Base-by-base conservation (phyloP, 1,139 yeast species). In the Eremothecium sinecaudum region DNA sequence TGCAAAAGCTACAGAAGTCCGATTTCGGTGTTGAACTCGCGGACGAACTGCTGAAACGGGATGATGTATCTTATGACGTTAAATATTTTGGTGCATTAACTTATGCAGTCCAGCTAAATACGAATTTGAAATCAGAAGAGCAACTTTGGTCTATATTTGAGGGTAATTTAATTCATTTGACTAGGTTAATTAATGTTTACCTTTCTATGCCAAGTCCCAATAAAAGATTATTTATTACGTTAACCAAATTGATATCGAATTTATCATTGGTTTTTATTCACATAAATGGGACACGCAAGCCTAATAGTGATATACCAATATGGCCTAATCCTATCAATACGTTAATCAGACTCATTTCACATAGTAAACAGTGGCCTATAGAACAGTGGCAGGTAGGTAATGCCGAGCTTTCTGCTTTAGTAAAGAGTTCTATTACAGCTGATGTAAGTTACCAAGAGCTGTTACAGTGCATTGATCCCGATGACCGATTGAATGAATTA, bases 11-110 rank as follows among this genome's bases (percentile, higher is more conserved):
- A 5, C 90, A 80, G 50, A 68, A 62, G 42, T 69, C 77, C 2
- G 55, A 60, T 2, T 52, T 65, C 33, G 82, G 80, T 0, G 58
- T 66, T 41, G 46, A 53, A 6, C 48, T 78, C 20, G 84, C 82
- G 0, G 63, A 65, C 34, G 54, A 63, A 27, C 56, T 79, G 17
- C 53, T 77, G 21, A 48, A 56, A 4, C 13, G 18, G 17, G 51
- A 45, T 2, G 38, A 34, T 1, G 49, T 56, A 6, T 66, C 73
- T 3, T 46, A 62, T 24, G 72, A 73, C 46, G 75, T 78, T 36
- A 68, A 70, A 45, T 80, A 74, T 53, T 79, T 79, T 50, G 90
- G 90, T 1, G 87, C 87, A 0, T 59, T 79, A 38, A 78, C 87
- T 0, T 72, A 73, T 36, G 69, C 84, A 0, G 75, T 75, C 19